These are phyloP conservation scores for Globisporangium parvum DNA, from an alignment of 352 stramenopile genomes.

Conservation along the genomic window DNA sequence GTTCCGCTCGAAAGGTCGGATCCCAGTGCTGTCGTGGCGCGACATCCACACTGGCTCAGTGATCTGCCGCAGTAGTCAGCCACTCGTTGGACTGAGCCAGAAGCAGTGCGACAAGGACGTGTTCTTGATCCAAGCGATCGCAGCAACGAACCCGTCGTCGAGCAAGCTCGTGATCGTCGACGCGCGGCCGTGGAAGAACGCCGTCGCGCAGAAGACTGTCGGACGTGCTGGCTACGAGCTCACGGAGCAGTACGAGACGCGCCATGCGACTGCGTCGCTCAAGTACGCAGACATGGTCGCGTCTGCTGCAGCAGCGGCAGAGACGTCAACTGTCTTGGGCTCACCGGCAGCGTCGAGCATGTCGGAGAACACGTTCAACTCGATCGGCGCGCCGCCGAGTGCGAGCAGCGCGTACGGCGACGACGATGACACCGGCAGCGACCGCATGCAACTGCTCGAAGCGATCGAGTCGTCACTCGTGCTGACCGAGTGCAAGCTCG, in stretches of 20 bases:
- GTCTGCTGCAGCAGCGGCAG: constrained; percentile 15
- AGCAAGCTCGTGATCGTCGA: constrained; percentile 88
- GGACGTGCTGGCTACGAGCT: constrained; percentile 87
- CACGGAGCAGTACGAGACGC: constrained; percentile 74
- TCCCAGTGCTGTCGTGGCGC: constrained; percentile 81
- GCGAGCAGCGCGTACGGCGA: constrained; percentile 17
- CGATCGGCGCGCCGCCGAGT: constrained; percentile 4
- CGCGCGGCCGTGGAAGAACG: constrained; percentile 85
- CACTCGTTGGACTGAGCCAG: constrained; percentile 72
- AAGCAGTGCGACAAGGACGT: constrained; percentile 84
- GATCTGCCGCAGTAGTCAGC: constrained; percentile 82
- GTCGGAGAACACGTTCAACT: constrained; percentile 7
- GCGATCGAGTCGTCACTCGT: constrained; percentile 47
- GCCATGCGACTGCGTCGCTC: constrained; percentile 45
- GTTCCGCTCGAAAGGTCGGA: constrained; percentile 80
- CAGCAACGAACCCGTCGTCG: constrained; percentile 68
- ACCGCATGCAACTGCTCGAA: constrained; percentile 26
- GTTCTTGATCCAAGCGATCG: constrained; percentile 75
- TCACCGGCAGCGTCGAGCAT: constrained; percentile 11
- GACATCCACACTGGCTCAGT: constrained; percentile 62
- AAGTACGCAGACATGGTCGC: constrained; percentile 65
- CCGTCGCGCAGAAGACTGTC: constrained; percentile 86
- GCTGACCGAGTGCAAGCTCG: constrained; percentile 75
- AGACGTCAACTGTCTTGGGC: constrained; percentile 17
- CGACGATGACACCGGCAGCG: constrained; percentile 16